Evolutionary conservation across 495 filamentous ascomycete species (phyloP).

Genomic region (Penicillium maclennaniae): DNA sequence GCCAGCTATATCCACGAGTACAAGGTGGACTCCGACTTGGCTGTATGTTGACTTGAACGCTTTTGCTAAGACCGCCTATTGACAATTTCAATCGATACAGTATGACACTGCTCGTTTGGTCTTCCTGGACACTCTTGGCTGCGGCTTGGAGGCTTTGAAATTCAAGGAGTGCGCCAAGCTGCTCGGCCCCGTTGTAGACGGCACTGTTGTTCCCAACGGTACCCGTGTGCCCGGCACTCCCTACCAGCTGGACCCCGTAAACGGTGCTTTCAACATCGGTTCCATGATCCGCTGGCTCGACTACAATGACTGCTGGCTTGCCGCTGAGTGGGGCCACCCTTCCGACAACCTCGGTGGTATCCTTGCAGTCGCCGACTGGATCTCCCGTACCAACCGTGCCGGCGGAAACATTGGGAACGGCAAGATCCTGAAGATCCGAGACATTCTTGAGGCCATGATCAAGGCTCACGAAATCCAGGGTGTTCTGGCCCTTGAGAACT

Average conservation of each 20-base stretch:
- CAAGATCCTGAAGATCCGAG: slow-evolving; percentile 78
- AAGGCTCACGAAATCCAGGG: slow-evolving; percentile 99
- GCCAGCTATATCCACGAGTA: slow-evolving; percentile 91
- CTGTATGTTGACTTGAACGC: slow-evolving; percentile 63
- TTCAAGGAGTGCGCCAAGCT: slow-evolving; percentile 96
- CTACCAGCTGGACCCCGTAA: slow-evolving; percentile 92
- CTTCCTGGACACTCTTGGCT: slow-evolving; percentile 93
- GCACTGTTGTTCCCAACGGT: slow-evolving; percentile 89
- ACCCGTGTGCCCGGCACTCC: slow-evolving; percentile 87
- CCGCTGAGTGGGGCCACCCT: slow-evolving; percentile 97
- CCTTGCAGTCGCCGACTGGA: slow-evolving; percentile 94
- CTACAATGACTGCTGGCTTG: slow-evolving; percentile 99
- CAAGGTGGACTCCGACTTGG: slow-evolving; percentile 84
- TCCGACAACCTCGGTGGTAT: slow-evolving; percentile 97
- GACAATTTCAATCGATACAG: slow-evolving; percentile 40
- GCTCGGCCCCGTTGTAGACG: slow-evolving; percentile 87
- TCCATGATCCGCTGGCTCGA: slow-evolving; percentile 98
- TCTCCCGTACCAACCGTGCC: slow-evolving; percentile 90
- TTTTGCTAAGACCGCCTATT: background rate
- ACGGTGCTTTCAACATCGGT: slow-evolving; percentile 97
- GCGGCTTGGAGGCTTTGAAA: slow-evolving; percentile 88
- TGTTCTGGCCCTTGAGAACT: slow-evolving; percentile 93
- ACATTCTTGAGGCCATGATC: slow-evolving; percentile 97
- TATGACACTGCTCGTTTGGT: slow-evolving; percentile 89
- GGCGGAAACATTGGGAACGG: slow-evolving; percentile 83